Percentiles rank a stretch among this genome's conserved stretches.
Evolutionary conservation across 2,329 filamentous ascomycete species (phyloP).

Genomic region (Exophiala mesophila): DNA sequence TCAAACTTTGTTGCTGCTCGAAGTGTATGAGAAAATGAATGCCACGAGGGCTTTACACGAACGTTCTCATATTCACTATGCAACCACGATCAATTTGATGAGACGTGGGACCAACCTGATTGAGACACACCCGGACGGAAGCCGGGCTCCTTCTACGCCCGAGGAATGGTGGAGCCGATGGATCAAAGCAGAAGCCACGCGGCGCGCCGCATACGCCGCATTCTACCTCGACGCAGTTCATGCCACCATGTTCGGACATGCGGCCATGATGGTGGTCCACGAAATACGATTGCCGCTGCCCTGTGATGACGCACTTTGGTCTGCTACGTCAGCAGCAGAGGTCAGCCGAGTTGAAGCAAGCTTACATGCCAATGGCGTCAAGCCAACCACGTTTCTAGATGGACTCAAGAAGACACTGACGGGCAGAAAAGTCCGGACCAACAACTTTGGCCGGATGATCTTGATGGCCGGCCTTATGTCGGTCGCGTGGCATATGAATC

Average conservation of each 20-base stretch:
- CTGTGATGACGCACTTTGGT: constrained; percentile 90
- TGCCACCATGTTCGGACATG: constrained; percentile 95
- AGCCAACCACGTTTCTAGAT: constrained; percentile 81
- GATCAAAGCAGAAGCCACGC: constrained; percentile 88
- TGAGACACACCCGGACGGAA: constrained; percentile 75
- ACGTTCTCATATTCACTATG: constrained; percentile 90
- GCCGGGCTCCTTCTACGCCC: constrained; percentile 67
- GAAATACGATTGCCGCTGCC: constrained; percentile 88
- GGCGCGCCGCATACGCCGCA: constrained; percentile 83
- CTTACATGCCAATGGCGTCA: constrained; percentile 73
- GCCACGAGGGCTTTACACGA: constrained; percentile 86
- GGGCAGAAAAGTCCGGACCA: constrained; percentile 78
- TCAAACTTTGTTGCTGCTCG: constrained; percentile 79
- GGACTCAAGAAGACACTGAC: constrained; percentile 84
- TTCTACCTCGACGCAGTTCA: constrained; percentile 95
- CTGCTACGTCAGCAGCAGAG: constrained; percentile 78
- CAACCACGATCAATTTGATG: constrained; percentile 91
- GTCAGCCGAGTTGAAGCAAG: constrained; percentile 78
- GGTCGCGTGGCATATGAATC: constrained; percentile 96
- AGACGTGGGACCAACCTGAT: constrained; percentile 84
- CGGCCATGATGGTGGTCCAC: constrained; percentile 92
- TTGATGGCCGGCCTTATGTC: constrained; percentile 90
- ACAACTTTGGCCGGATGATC: constrained; percentile 85
- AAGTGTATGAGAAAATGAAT: constrained; percentile 96
- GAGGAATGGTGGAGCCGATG: constrained; percentile 95